phyloP scores from a whole-genome alignment of 2,329 filamentous ascomycete genomes.

The Aureobasidium mangrovei region DNA sequence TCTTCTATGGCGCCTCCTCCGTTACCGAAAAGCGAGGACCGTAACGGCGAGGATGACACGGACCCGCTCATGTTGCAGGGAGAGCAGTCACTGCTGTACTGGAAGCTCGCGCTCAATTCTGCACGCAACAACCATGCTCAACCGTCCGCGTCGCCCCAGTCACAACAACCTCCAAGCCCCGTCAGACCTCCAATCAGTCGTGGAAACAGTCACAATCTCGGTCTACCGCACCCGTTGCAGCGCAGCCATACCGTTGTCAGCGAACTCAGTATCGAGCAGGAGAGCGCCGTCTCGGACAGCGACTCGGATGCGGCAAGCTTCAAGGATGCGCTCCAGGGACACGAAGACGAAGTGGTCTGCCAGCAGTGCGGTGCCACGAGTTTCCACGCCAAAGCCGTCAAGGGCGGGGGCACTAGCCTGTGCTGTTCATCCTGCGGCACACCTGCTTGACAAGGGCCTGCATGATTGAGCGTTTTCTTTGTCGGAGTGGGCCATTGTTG shows the following conservation, averaged over 20 bases:
- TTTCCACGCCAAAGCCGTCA: slow-evolving; percentile 53
- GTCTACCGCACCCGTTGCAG: slow-evolving; percentile 21
- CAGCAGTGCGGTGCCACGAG: slow-evolving; percentile 49
- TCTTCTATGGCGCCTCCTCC: slow-evolving; percentile 4
- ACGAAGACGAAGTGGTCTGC: slow-evolving; percentile 33
- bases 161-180: not conserved
- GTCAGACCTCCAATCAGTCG: not conserved
- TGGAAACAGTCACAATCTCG: not conserved
- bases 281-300: slow-evolving; percentile 22
- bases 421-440: slow-evolving; percentile 50
- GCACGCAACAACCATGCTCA: slow-evolving; percentile 8
- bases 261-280: slow-evolving; percentile 47
- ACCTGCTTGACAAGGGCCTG: not conserved
- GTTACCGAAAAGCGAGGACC: not conserved
- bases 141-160: not conserved
- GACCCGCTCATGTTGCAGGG: slow-evolving; percentile 43
- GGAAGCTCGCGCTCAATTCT: slow-evolving; percentile 33
- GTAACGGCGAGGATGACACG: slow-evolving; percentile 19
- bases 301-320: slow-evolving; percentile 40
- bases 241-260: slow-evolving; percentile 42
- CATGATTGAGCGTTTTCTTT: too few relatives aligned
- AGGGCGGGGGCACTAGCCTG: slow-evolving; percentile 45
- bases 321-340: slow-evolving; percentile 35
- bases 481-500: too few relatives aligned
- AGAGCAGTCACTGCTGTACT: slow-evolving; percentile 46